phyloP scores from a whole-genome alignment of 2,329 filamentous ascomycete species.

The Ceratocystis huliohia region DNA sequence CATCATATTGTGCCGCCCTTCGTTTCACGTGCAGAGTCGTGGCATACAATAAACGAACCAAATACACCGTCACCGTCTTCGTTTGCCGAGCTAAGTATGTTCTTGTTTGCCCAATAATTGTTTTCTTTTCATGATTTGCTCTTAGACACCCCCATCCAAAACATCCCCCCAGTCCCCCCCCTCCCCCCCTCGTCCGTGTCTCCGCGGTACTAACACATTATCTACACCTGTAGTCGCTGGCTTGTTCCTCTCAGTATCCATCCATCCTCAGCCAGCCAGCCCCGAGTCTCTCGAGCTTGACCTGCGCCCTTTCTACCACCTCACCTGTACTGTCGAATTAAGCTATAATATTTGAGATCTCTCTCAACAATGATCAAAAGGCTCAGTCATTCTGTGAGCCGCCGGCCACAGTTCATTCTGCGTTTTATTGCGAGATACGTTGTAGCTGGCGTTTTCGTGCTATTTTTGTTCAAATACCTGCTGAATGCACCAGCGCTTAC shows the following conservation, averaged over 20 bases:
- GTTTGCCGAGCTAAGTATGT: neutral
- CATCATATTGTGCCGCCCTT: neutral
- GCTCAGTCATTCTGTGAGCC: conserved; percentile 12
- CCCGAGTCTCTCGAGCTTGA: neutral
- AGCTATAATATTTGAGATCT: neutral
- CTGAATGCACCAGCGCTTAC: conserved; percentile 8
- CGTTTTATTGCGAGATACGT: conserved; percentile 14
- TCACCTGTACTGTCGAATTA: neutral
- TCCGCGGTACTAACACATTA: neutral
- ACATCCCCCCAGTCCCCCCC: neutral
- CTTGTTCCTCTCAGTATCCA: too few relatives aligned
- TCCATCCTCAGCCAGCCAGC: neutral
- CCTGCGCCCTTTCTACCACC: neutral
- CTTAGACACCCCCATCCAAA: neutral
- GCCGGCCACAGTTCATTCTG: conserved; percentile 16
- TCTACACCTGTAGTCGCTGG: neutral
- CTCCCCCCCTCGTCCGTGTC: neutral
- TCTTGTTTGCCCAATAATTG: neutral
- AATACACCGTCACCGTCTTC: neutral
- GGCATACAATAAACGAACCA: neutral
- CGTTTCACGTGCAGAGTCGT: neutral
- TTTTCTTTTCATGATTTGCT: neutral
- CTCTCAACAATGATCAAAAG: conserved; percentile 12
- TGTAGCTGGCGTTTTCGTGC: conserved; percentile 3
- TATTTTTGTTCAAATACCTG: conserved; percentile 17